Evolutionary conservation across 2,329 filamentous ascomycete species (phyloP), one percentile per base, ranked within the genome.

Genomic region (Ascochyta koolunga): DNA sequence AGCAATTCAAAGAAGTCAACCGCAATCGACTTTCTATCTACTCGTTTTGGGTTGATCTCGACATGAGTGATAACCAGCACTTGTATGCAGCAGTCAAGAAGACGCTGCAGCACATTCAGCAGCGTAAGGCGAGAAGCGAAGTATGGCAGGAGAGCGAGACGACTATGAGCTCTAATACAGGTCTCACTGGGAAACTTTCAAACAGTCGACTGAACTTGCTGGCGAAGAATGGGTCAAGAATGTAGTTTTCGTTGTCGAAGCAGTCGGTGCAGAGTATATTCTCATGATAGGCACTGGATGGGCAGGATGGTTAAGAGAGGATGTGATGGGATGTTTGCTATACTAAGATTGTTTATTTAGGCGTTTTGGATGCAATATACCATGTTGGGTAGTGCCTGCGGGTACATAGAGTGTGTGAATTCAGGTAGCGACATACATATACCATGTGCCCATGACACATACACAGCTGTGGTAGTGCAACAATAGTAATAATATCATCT

Each of bases 41-140:
- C 46, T 67, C 62, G 0, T 74, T 74, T 48, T 74, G 71, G 71
- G 70, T 72, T 11, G 71, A 74, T 38, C 64, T 74, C 7, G 70
- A 74, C 35, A 64, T 72, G 56, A 64, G 65, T 46, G 70, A 74
- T 40, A 74, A 74, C 35, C 58, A 63, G 40, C 68, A 74, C 42
- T 36, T 74, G 29, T 74, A 73, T 36, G 65, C 67, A 7, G 70
- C 71, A 49, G 58, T 74, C 9, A 74, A 72, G 55, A 70, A 69
- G 48, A 74, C 70, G 8, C 44, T 74, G 21, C 43, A 61, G n/a
- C 65, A 69, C 24, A 69, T 73, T 6, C 67, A 72, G 48, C 65
- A 68, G 45, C 55, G 64, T 2, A 71, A 66, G 49, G 69, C 67
- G 39, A 58, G 62, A 43, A 65, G 61, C 25, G 63, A 69, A 49